Evolutionary conservation across 139 green algal genomes (phyloP), one percentile per base, ranked within the genome.

Genomic region (Chlorella sorokiniana): DNA sequence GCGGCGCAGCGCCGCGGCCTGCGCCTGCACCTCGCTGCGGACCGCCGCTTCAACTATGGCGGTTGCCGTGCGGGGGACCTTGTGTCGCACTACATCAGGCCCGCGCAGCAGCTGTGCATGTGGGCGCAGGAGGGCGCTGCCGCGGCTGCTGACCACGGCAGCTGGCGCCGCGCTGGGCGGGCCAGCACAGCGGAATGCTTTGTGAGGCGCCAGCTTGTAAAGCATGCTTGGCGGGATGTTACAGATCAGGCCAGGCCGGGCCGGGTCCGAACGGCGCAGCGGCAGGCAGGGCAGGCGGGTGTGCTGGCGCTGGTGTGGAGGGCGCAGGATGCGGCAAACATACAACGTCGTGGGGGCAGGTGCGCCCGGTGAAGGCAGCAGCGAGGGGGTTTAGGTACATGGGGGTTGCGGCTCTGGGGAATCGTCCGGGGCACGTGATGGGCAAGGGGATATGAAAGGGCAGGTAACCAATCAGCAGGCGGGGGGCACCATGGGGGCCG

Each of bases 41-140:
- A 79, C 73, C n/a, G n/a, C n/a, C n/a, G n/a, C n/a, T n/a, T n/a
- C n/a, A 90, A 90, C 61, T 91, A 74, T 35, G 56, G 69, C 20
- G 78, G 79, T 31, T 90, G 85, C 67, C 18, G 23, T 2, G 23
- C 33, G 5, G 51, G 45, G 6, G 85, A 90, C 64, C 18, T 90
- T 9, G 88, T 90, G 20, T 87, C 78, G 4, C 87, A 91, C 77
- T 90, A 90, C 77, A 64, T 89, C 38, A 64, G 62, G 33, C 77
- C 84, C 1, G 37, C 45, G 33, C 56, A 75, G 38, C 71, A 79
- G 73, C 63, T 29, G 29, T 90, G 86, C 81, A 86, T 90, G 76
- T 83, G 69, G 52, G 27, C 71, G 42, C 42, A 76, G n/a, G 25
- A 67, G 10, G 76, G 6, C 42, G 37, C 10, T 82, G 70, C 69